These are phyloP conservation scores for Melampsora americana DNA, from an alignment of 1,284 basidiomycete genomes.

Conservation along the genomic window DNA sequence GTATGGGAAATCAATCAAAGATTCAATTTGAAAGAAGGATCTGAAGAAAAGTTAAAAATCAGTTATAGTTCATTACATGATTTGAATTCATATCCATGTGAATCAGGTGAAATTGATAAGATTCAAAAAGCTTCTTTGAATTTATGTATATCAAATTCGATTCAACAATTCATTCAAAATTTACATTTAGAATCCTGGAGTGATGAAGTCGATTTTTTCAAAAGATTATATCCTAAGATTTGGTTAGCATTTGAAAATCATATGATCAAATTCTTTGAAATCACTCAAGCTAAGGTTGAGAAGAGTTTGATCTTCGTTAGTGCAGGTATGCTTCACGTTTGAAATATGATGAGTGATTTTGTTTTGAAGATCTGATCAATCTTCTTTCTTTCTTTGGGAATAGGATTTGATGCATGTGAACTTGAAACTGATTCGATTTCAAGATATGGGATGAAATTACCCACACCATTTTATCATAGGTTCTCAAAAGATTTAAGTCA, in stretches of 20 bases:
- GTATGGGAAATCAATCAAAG: slow-evolving; percentile 52
- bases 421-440: slow-evolving; percentile 54
- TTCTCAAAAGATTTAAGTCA: slow-evolving; percentile 51
- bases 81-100: slow-evolving; percentile 54
- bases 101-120: slow-evolving; percentile 51
- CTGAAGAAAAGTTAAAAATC: slow-evolving; percentile 46
- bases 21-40: not conserved
- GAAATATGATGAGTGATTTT: not conserved
- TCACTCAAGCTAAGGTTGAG: slow-evolving; percentile 8
- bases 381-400: not conserved
- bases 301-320: slow-evolving; percentile 31
- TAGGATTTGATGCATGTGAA: slow-evolving; percentile 50
- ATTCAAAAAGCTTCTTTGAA: slow-evolving; percentile 52
- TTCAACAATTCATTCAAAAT: slow-evolving; percentile 54
- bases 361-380: not conserved
- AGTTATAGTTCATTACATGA: slow-evolving; percentile 54
- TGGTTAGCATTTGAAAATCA: slow-evolving; percentile 7
- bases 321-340: slow-evolving; percentile 37
- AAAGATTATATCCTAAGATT: slow-evolving; percentile 8
- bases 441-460: slow-evolving; percentile 53
- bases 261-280: slow-evolving; percentile 16
- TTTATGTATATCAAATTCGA: slow-evolving; percentile 48
- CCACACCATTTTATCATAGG: slow-evolving; percentile 51
- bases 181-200: slow-evolving; percentile 46
- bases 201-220: slow-evolving; percentile 46